Evolutionary conservation across 768 basidiomycete genomes (phyloP).

Genomic region (Pleurotus citrinopileatus): DNA sequence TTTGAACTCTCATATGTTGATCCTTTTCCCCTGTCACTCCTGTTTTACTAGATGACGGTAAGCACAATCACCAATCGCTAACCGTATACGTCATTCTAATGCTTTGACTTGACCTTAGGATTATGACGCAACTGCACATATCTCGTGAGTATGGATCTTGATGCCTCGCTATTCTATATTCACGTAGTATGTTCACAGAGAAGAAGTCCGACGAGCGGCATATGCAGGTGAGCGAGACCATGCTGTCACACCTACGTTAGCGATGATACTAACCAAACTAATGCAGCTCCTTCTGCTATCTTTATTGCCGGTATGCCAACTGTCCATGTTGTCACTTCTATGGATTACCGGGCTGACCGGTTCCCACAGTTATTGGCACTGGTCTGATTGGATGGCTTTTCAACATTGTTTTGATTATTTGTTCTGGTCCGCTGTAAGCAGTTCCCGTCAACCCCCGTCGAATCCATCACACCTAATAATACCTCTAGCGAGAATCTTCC

Average conservation of each 20-base stretch:
- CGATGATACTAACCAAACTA: slow-evolving; percentile 12
- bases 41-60: slow-evolving; percentile 74
- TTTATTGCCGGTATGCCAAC: slow-evolving; percentile 48
- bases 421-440: slow-evolving; percentile 71
- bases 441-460: not conserved
- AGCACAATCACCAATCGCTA: slow-evolving; percentile 12
- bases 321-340: not conserved
- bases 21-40: slow-evolving; percentile 11
- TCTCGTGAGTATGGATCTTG: slow-evolving; percentile 51
- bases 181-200: slow-evolving; percentile 37
- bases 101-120: slow-evolving; percentile 47
- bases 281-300: slow-evolving; percentile 52
- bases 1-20: slow-evolving; percentile 14
- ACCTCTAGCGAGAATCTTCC: slow-evolving; percentile 57
- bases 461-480: slow-evolving; percentile 14
- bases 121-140: slow-evolving; percentile 80
- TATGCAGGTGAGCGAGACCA: slow-evolving; percentile 60
- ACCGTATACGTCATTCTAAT: slow-evolving; percentile 8
- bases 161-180: slow-evolving; percentile 3
- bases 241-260: not conserved
- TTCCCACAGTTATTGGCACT: slow-evolving; percentile 63
- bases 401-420: slow-evolving; percentile 85
- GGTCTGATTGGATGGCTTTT: slow-evolving; percentile 82
- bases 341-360: not conserved
- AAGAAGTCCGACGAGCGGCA: slow-evolving; percentile 78